Conservation (phyloP, 176 grass and related monocot genomes). For the Oryza meyeriana region DNA sequence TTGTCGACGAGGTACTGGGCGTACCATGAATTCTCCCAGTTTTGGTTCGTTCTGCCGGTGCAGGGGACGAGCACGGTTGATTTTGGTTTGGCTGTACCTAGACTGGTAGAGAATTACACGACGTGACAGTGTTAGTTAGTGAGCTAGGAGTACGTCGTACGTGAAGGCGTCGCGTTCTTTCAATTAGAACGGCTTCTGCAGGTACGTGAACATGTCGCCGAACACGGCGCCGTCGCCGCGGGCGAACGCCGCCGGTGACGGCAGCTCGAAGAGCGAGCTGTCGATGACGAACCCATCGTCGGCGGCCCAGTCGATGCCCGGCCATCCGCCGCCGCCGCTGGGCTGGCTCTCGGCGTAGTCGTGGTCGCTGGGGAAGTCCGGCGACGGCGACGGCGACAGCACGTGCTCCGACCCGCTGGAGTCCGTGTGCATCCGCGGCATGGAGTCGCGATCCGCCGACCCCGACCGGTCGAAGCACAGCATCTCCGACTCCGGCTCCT, state of each 20-base stretch:
- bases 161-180: background rate
- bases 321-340: conserved; percentile 15
- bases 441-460: conserved; percentile 34
- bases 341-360: conserved; percentile 69
- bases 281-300: conserved; percentile 36
- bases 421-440: conserved; percentile 39
- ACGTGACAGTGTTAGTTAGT: conserved; percentile 30
- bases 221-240: conserved; percentile 34
- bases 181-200: conserved; percentile 64
- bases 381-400: conserved; percentile 55
- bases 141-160: background rate
- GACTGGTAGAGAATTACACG: background rate
- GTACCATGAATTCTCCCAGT: background rate
- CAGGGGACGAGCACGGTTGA: conserved; percentile 14
- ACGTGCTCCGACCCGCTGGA: conserved; percentile 85
- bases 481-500: conserved; percentile 36
- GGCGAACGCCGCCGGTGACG: conserved; percentile 27
- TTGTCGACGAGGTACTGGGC: background rate
- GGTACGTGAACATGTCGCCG: conserved; percentile 56
- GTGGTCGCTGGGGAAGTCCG: conserved; percentile 55
- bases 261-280: conserved; percentile 22
- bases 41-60: background rate
- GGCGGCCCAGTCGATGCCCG: conserved; percentile 9
- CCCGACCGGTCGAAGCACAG: conserved; percentile 53
- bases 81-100: background rate